phyloP scores from a whole-genome alignment of 164 flowering plant genomes.

The Magnolia officinalis region DNA sequence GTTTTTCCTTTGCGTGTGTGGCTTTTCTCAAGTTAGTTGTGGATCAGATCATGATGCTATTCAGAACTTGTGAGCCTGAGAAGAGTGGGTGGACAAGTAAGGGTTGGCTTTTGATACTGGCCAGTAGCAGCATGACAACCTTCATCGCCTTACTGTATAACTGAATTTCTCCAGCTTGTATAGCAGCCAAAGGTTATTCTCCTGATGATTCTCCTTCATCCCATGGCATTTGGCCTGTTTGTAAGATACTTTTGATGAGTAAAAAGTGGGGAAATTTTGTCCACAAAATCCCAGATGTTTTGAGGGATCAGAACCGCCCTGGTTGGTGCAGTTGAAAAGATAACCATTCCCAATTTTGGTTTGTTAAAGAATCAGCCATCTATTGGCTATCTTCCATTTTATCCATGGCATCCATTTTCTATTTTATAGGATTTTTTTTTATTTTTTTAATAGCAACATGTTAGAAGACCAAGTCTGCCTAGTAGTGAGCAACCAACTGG shows the following conservation, averaged over 20 bases:
- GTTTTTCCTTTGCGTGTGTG: slow-evolving; percentile 44
- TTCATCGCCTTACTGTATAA: slow-evolving; percentile 43
- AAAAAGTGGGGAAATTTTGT: not conserved
- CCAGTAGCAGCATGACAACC: slow-evolving; percentile 47
- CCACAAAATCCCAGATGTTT: not conserved
- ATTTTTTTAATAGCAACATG: no score
- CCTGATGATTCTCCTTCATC: not conserved
- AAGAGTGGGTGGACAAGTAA: slow-evolving; percentile 30
- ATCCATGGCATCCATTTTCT: not conserved
- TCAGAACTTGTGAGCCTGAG: slow-evolving; percentile 27
- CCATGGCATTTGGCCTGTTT: not conserved
- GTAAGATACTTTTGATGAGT: not conserved
- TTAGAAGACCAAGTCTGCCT: no score
- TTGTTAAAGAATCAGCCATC: not conserved
- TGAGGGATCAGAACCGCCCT: not conserved
- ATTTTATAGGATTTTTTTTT: no score
- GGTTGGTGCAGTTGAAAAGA: not conserved
- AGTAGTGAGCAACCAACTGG: no score
- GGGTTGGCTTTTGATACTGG: slow-evolving; percentile 59
- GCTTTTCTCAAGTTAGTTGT: slow-evolving; percentile 52
- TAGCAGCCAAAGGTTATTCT: not conserved
- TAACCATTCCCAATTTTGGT: not conserved
- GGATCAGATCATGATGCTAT: slow-evolving; percentile 22
- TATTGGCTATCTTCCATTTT: not conserved
- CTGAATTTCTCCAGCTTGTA: slow-evolving; percentile 9